Evolutionary conservation across 176 grass and related monocot species (phyloP).

Genomic region (Aegilops speltoides): DNA sequence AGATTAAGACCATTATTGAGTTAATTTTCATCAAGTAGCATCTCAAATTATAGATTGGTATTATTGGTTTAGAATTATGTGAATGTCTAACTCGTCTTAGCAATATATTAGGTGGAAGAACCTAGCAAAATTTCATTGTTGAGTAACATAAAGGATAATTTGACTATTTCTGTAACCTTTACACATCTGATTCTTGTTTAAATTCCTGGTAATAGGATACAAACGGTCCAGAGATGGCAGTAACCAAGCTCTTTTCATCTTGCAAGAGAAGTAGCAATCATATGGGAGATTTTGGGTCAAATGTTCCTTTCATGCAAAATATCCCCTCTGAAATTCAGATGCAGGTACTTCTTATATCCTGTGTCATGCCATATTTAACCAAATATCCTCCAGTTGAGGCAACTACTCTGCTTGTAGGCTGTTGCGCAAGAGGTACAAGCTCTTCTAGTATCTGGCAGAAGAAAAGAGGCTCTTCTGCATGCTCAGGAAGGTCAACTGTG

Average conservation of each 20-base stretch:
- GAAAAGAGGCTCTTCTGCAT: conserved; percentile 86
- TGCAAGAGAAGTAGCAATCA: conserved; percentile 50
- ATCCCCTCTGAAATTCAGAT: conserved; percentile 79
- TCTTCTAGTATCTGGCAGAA: conserved; percentile 93
- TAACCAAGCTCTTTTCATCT: conserved; percentile 90
- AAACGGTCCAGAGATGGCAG: conserved; percentile 90
- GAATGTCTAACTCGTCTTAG: conserved; percentile 5
- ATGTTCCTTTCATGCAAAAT: conserved; percentile 61
- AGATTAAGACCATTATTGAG: not conserved
- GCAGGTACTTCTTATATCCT: conserved; percentile 54
- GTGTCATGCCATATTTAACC: not conserved
- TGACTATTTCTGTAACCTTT: conserved; percentile 9
- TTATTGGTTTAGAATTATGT: not conserved
- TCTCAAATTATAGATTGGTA: conserved; percentile 10
- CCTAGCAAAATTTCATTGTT: not conserved
- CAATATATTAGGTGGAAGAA: not conserved
- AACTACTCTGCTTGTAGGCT: conserved; percentile 58
- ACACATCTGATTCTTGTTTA: conserved; percentile 16
- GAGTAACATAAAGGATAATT: not conserved
- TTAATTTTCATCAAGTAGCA: conserved; percentile 8
- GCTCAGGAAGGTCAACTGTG: conserved; percentile 96
- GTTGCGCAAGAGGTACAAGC: conserved; percentile 87
- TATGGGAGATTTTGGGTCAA: conserved; percentile 49
- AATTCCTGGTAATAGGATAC: conserved; percentile 56
- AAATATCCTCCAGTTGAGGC: conserved; percentile 24